Percentiles rank a stretch among this genome's conserved stretches.
These are phyloP conservation scores for Colletotrichum sp. DNA, from an alignment of 2,329 filamentous ascomycete genomes.

Conservation along the genomic window DNA sequence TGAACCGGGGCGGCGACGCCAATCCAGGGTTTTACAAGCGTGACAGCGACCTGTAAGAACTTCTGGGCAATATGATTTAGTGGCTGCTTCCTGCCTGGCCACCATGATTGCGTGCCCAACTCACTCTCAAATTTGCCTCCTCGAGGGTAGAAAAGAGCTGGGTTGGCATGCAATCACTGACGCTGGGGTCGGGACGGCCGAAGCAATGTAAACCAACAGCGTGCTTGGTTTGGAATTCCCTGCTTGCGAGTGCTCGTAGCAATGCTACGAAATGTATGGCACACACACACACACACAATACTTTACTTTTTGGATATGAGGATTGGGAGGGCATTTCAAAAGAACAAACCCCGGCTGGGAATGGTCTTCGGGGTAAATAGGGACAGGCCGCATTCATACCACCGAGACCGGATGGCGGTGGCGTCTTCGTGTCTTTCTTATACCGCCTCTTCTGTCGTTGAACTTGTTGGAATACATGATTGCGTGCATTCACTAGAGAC, in stretches of 20 bases:
- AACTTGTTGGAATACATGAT: constrained; percentile 11
- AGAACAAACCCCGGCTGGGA: constrained; percentile 3
- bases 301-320: not conserved
- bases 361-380: not conserved
- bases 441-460: constrained; percentile 12
- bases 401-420: constrained; percentile 6
- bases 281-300: not conserved
- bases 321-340: constrained; percentile 8
- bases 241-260: not conserved
- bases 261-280: not conserved
- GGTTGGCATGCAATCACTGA: not conserved
- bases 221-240: not conserved
- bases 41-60: constrained; percentile 39
- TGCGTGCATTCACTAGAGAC: not conserved
- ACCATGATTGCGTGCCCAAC: not conserved
- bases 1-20: constrained; percentile 54
- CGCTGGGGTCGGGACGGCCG: not conserved
- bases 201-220: not conserved
- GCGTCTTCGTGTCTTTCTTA: constrained; percentile 14
- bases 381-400: constrained; percentile 8
- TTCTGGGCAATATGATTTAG: not conserved
- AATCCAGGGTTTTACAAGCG: constrained; percentile 26
- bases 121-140: not conserved
- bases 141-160: not conserved
- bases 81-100: not conserved